Percentiles rank a stretch among this genome's conserved stretches.
Conservation (phyloP, 176 grass and related monocot species). For the Zoysia japonica region DNA sequence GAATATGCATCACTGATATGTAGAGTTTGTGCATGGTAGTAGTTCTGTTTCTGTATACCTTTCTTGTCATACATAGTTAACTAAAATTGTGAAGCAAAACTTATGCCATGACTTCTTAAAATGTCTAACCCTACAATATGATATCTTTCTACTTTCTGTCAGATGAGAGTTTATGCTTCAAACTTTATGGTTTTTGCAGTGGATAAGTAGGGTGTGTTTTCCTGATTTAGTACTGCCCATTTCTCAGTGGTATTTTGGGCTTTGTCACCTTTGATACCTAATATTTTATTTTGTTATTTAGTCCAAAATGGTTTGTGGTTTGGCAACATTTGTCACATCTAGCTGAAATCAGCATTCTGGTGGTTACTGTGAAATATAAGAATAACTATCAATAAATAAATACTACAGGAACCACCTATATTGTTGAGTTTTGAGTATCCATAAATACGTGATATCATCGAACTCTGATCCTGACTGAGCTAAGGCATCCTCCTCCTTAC, state of each 20-base stretch:
- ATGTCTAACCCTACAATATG: not conserved
- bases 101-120: conserved; percentile 1
- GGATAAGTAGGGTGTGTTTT: not conserved
- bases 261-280: conserved; percentile 2
- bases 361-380: not conserved
- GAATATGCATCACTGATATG: conserved; percentile 2
- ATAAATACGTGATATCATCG: not conserved
- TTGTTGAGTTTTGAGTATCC: conserved; percentile 19
- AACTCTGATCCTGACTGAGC: not conserved
- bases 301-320: not conserved
- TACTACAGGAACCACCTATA: not conserved
- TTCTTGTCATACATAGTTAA: not conserved
- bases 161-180: not conserved
- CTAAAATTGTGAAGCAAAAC: conserved; percentile 19
- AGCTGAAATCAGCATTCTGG: not conserved
- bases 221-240: not conserved
- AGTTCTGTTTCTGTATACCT: not conserved
- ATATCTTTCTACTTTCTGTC: not conserved
- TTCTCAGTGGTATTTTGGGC: not conserved
- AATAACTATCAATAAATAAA: not conserved
- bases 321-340: not conserved
- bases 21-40: conserved; percentile 18
- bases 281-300: not conserved
- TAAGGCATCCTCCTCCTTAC: not conserved
- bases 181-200: not conserved